phyloP scores from a whole-genome alignment of 2,329 filamentous ascomycete genomes.

The Pestalotiopsis sp. region DNA sequence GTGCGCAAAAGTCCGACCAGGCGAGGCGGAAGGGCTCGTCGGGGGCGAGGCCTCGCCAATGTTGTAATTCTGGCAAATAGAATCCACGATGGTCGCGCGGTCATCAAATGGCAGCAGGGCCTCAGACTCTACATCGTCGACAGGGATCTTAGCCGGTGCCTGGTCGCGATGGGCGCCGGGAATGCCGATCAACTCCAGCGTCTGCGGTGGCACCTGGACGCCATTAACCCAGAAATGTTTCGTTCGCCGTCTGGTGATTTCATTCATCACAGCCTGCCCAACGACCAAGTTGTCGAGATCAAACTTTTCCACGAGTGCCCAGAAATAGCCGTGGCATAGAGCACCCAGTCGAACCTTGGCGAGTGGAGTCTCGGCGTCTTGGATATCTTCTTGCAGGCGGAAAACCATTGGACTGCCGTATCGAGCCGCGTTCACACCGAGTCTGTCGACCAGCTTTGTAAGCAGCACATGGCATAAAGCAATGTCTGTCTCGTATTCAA shows the following conservation, averaged over 20 bases:
- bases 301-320: conserved; percentile 76
- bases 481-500: conserved; percentile 74
- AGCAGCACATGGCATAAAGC: conserved; percentile 78
- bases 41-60: conserved; percentile 64
- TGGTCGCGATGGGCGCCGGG: conserved; percentile 43
- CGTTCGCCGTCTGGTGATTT: conserved; percentile 73
- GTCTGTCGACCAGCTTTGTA: conserved; percentile 69
- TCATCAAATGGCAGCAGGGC: conserved; percentile 77
- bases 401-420: conserved; percentile 88
- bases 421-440: conserved; percentile 81
- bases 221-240: conserved; percentile 80
- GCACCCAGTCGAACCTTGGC: conserved; percentile 81
- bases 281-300: conserved; percentile 71
- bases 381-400: conserved; percentile 82
- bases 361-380: conserved; percentile 63
- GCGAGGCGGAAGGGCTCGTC: conserved; percentile 70
- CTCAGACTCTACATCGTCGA: conserved; percentile 61
- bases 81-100: conserved; percentile 70
- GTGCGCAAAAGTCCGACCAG: conserved; percentile 64
- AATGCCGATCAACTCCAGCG: conserved; percentile 62
- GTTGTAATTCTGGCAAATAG: conserved; percentile 73
- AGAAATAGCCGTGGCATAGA: conserved; percentile 88
- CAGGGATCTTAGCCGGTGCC: conserved; percentile 47
- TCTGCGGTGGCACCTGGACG: conserved; percentile 70
- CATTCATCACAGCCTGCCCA: conserved; percentile 72